Evolutionary conservation across 768 basidiomycete genomes (phyloP).

Genomic region (Saitozyma podzolica): DNA sequence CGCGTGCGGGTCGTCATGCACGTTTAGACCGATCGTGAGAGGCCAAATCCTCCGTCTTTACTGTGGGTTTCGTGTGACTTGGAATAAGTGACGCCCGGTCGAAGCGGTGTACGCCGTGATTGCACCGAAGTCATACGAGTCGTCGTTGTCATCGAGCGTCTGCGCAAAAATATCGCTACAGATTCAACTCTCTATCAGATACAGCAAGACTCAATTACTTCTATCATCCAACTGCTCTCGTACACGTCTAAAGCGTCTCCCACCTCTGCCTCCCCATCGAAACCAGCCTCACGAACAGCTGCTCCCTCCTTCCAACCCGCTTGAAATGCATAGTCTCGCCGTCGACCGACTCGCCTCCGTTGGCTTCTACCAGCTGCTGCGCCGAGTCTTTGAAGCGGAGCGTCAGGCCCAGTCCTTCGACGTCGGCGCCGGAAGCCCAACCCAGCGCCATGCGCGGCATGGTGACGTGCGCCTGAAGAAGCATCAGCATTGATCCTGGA

Average conservation of each 20-base stretch:
- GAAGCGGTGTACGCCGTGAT: too few species aligned
- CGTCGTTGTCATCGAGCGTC: too few species aligned
- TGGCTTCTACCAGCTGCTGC: constrained; percentile 28
- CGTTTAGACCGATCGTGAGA: too few species aligned
- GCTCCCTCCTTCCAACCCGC: constrained; percentile 52
- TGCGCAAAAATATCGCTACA: too few species aligned
- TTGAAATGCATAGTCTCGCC: constrained; percentile 50
- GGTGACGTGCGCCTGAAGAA: constrained; percentile 49
- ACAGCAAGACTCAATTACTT: too few species aligned
- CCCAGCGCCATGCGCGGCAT: constrained; percentile 53
- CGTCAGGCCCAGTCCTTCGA: constrained; percentile 53
- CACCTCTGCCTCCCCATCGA: constrained; percentile 52
- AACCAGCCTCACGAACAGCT: constrained; percentile 53
- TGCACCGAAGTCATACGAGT: too few species aligned
- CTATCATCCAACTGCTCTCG: too few species aligned
- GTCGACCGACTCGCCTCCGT: constrained; percentile 34
- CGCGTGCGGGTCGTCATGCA: too few species aligned
- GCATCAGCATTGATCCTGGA: constrained; percentile 2
- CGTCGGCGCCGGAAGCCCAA: constrained; percentile 52
- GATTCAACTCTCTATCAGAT: too few species aligned
- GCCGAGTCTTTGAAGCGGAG: constrained; percentile 49
- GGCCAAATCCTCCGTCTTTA: too few species aligned
- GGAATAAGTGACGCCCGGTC: too few species aligned
- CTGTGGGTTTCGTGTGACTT: too few species aligned
- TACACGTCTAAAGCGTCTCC: constrained; percentile 48